These are phyloP conservation scores for Fusarium sp. DNA, from an alignment of 2,329 filamentous ascomycete species.

Conservation along the genomic window DNA sequence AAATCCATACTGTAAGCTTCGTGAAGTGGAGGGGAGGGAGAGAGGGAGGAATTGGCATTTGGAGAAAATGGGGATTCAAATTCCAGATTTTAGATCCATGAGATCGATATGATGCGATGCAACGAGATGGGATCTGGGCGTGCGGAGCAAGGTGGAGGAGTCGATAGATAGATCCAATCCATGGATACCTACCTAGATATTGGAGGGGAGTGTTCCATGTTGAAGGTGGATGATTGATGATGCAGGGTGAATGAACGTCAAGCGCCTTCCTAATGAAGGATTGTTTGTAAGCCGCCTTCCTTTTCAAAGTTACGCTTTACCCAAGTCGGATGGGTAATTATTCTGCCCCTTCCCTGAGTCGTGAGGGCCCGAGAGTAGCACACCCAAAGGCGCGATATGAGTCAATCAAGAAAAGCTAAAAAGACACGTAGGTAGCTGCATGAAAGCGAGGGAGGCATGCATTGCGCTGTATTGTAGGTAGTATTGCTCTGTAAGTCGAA, in stretches of 20 bases:
- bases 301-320: neutral
- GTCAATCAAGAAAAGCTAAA: constrained; percentile 16
- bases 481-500: neutral
- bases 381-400: neutral
- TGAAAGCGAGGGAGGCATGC: neutral
- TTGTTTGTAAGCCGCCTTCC: neutral
- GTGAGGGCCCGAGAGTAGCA: neutral
- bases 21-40: neutral
- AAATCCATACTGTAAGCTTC: neutral
- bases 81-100: constrained; percentile 7
- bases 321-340: neutral
- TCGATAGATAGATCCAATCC: neutral
- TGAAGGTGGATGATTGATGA: neutral
- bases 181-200: neutral
- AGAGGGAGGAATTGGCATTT: neutral
- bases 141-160: neutral
- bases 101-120: constrained; percentile 14
- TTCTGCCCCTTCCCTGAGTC: neutral
- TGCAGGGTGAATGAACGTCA: neutral
- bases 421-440: neutral
- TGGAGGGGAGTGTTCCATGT: constrained; percentile 17
- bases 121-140: constrained; percentile 13
- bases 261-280: neutral
- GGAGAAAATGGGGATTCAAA: constrained; percentile 8
- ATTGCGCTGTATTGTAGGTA: neutral